Evolutionary conservation across 805 yeast genomes (phyloP).

Genomic region (Kodamaea neixiangensis): DNA sequence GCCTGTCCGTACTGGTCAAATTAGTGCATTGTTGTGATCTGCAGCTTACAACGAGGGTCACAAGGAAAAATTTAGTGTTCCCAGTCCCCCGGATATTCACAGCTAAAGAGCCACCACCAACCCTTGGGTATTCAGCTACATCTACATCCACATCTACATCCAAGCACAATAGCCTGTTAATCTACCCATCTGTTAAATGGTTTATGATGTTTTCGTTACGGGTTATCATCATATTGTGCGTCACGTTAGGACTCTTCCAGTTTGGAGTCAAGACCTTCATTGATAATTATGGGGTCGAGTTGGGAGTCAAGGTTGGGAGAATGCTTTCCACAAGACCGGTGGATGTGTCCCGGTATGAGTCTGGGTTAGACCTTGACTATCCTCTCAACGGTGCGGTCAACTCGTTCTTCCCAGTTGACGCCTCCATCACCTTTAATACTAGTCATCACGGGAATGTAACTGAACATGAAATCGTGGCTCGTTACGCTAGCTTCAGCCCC

Average conservation of each 20-base stretch:
- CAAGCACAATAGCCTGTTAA: background rate
- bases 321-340: background rate
- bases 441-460: slow-evolving; percentile 19
- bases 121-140: background rate
- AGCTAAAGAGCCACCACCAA: no score
- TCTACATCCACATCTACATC: background rate
- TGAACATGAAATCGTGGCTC: slow-evolving; percentile 25
- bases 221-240: background rate
- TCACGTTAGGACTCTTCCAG: background rate
- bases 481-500: slow-evolving; percentile 47
- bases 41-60: no score
- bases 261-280: background rate
- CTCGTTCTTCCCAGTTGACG: slow-evolving; percentile 45
- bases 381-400: slow-evolving; percentile 38
- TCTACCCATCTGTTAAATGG: background rate
- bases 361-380: slow-evolving; percentile 22
- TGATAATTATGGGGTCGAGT: background rate
- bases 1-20: no score
- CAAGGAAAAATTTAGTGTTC: no score
- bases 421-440: slow-evolving; percentile 32
- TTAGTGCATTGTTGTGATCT: no score
- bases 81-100: no score
- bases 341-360: background rate
- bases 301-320: background rate
- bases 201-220: background rate